Conservation (phyloP, 495 filamentous ascomycete genomes). For the Antarctomyces pellizariae region DNA sequence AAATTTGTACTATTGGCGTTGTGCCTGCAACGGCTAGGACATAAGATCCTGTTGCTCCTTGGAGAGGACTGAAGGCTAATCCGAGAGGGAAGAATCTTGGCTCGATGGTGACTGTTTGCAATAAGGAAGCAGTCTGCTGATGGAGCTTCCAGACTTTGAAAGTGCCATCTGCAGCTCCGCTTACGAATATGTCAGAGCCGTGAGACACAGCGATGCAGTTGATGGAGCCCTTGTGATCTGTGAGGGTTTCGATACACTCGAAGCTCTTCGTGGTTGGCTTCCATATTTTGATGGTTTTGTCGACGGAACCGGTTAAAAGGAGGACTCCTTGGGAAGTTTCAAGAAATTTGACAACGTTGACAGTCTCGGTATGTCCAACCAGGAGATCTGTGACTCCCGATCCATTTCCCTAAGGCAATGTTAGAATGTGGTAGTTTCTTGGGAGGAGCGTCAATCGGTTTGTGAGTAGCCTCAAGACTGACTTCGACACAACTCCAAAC, state of each 20-base stretch:
- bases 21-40: conserved; percentile 74
- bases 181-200: conserved; percentile 30
- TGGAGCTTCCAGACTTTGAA: conserved; percentile 51
- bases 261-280: conserved; percentile 12
- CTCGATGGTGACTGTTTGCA: conserved; percentile 49
- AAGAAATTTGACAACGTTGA: conserved; percentile 69
- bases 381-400: conserved; percentile 44
- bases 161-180: conserved; percentile 61
- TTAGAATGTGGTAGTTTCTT: too few relatives aligned
- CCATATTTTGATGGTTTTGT: conserved; percentile 64
- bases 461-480: conserved; percentile 2
- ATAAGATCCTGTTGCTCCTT: conserved; percentile 20
- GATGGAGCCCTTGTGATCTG: conserved; percentile 48
- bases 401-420: conserved; percentile 21
- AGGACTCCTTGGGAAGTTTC: conserved; percentile 24
- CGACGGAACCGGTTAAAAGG: conserved; percentile 60
- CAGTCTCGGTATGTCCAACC: conserved; percentile 57
- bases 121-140: conserved; percentile 19
- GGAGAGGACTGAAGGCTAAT: conserved; percentile 37
- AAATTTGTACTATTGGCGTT: conserved; percentile 52
- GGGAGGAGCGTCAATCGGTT: conserved; percentile 2
- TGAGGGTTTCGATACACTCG: conserved; percentile 22
- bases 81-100: conserved; percentile 65
- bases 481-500: too few relatives aligned
- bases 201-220: conserved; percentile 47